Evolutionary conservation across 306 rosid genomes (phyloP), one percentile per base, ranked within the genome.

Genomic region (Cicer yamashitae): DNA sequence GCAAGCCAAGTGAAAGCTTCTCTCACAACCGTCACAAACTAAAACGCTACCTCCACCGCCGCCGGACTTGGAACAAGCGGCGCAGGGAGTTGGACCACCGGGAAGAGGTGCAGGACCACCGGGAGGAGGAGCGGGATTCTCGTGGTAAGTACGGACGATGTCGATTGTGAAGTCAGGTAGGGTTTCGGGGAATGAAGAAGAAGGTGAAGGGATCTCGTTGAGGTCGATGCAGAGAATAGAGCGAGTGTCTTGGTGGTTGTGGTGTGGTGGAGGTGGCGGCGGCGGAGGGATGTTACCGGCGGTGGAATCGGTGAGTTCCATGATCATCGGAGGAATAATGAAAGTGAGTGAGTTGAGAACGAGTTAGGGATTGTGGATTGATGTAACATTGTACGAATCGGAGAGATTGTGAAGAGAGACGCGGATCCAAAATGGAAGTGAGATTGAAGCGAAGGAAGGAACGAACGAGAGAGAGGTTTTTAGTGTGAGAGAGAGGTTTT

Each of bases 11-110:
- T 96, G 99, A 74, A 84, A 92, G 7, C 90, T 89, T 15, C 96
- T 90, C 92, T 96, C 99, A 68, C 99, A 96, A 8, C 92, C 96
- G 70, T 96, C 99, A n/a, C 99, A 96, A n/a, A 96, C 97, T 0
- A 96, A 86, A 6, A 84, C 40, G 15, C 50, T 50, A 0, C 56
- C 91, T 13, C 73, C 84, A 7, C 85, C 86, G 13, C 88, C 86
- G 57, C 96, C 37, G 79, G 91, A 88, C 69, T 82, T 82, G 0
- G 87, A 67, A 63, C 99, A 96, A 25, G 76, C 70, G 17, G 82
- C 84, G 54, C 99, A 96, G 2, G 67, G 48, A 8, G 68, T 10
- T 1, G 76, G 73, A 52, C 85, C 87, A 0, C 80, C 67, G 0
- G 64, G 84, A n/a, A 88, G 74, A 7, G 77, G 70, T 0, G 91